phyloP scores from a whole-genome alignment of 2,329 filamentous ascomycete species.

The Xylariaceae sp. region DNA sequence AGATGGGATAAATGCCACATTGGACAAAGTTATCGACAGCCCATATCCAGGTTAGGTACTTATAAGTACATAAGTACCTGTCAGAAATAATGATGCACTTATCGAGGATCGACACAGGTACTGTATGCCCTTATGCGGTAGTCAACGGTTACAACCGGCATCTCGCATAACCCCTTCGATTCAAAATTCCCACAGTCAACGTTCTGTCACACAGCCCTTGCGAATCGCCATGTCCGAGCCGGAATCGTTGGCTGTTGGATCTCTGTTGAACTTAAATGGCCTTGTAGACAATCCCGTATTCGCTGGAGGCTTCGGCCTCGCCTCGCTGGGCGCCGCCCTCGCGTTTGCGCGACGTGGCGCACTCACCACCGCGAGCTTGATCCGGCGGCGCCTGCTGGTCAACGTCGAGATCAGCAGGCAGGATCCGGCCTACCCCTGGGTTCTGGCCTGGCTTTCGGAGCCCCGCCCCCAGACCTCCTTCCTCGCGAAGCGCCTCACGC shows the following conservation, averaged over 20 bases:
- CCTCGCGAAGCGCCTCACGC: constrained; percentile 51
- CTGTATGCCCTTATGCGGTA: too few species aligned
- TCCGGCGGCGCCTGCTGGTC: constrained; percentile 82
- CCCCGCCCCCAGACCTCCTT: constrained; percentile 63
- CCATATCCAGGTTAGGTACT: too few species aligned
- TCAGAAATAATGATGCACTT: neutral
- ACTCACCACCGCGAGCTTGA: constrained; percentile 63
- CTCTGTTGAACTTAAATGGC: constrained; percentile 46
- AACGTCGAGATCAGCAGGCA: constrained; percentile 94
- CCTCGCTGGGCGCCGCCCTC: constrained; percentile 75
- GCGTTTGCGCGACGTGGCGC: constrained; percentile 75
- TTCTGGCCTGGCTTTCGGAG: constrained; percentile 88
- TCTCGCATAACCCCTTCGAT: neutral
- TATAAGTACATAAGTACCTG: too few species aligned
- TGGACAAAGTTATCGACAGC: too few species aligned
- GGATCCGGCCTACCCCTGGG: constrained; percentile 89
- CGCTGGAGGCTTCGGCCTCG: constrained; percentile 79
- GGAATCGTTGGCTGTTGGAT: constrained; percentile 15
- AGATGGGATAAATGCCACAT: too few species aligned
- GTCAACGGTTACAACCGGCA: neutral
- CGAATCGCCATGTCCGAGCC: constrained; percentile 28
- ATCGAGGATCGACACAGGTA: neutral
- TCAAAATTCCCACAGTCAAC: neutral
- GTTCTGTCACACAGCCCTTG: neutral
- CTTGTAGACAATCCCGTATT: constrained; percentile 60